phyloP scores from a whole-genome alignment of 768 basidiomycete species.

The Kwoniella newhampshirensis region DNA sequence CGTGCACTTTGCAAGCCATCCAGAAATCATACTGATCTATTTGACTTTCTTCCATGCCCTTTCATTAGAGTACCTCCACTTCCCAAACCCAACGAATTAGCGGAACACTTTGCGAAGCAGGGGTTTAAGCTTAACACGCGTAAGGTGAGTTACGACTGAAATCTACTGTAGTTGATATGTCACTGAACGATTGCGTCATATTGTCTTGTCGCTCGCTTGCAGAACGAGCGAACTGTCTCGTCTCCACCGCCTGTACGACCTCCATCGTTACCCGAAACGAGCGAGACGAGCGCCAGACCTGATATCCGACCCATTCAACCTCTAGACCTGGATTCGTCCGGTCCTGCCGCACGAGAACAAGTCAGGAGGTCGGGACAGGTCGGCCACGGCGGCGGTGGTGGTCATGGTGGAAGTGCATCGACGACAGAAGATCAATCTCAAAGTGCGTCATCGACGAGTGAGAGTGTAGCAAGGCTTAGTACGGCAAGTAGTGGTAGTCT shows the following conservation, averaged over 20 bases:
- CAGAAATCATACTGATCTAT: background rate
- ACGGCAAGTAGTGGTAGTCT: too few relatives aligned
- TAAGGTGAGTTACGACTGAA: conserved; percentile 26
- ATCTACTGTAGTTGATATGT: background rate
- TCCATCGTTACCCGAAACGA: background rate
- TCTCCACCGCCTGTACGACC: conserved; percentile 7
- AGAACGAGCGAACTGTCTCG: conserved; percentile 20
- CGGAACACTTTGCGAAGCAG: conserved; percentile 42
- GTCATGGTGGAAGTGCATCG: too few relatives aligned
- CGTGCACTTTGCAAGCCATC: too few relatives aligned
- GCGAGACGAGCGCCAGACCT: too few relatives aligned
- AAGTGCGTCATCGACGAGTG: too few relatives aligned
- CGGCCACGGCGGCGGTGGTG: too few relatives aligned
- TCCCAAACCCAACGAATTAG: conserved; percentile 38
- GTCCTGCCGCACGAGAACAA: too few relatives aligned
- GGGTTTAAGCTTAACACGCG: conserved; percentile 49
- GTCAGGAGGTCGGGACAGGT: too few relatives aligned
- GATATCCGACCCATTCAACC: too few relatives aligned
- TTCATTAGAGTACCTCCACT: conserved; percentile 40
- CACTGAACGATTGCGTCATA: background rate
- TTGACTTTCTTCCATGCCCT: background rate
- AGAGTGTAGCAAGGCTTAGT: too few relatives aligned
- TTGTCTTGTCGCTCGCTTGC: background rate
- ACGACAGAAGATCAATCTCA: too few relatives aligned
- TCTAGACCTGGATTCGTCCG: too few relatives aligned